Evolutionary conservation across 495 filamentous ascomycete species (phyloP), one percentile per base, ranked within the genome.

Genomic region (Penicillium waksmanii): DNA sequence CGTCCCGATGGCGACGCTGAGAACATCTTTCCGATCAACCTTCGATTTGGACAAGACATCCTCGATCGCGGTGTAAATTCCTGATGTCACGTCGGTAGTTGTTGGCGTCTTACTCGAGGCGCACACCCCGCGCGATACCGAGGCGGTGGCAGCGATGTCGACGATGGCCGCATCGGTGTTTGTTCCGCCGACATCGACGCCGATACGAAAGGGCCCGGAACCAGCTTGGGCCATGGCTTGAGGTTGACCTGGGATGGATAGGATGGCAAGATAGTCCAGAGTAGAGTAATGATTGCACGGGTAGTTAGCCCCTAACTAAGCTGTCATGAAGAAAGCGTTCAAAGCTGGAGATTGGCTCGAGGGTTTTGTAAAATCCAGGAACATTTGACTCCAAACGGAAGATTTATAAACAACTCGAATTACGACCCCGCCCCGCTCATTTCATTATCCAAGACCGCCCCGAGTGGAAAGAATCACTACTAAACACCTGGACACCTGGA

Each of bases 111-210:
- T 87, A 64, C 77, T 70, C 67, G 78, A 81, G 9, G 81, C 79
- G 17, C 82, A 58, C 38, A 87, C 79, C 36, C 77, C 80, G 48
- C 74, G 72, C 35, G 72, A 68, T 17, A 65, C 66, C 1, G 66
- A 62, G 15, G 67, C 68, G n/a, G 66, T 69, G 36, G 61, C 69
- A n/a, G 60, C 73, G 43, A 77, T 79, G 59, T 87, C 78, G 48
- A 87, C 72, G 38, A 85, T 72, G 9, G 84, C 85, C 23, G 79
- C 82, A 59, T 87, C 85, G 2, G 85, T 87, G 60, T 87, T 88
- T 42, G 85, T 87, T 31, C 85, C 83, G 11, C 67, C 66, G 12
- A 69, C 66, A 40, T 69, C 66, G 48, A 69, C 52, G 12, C 66
- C 66, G 40, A 69, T 66, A 3, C 66, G 56, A 33, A 62, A 68